These are phyloP conservation scores for Inonotus hispidus DNA, from an alignment of 1,284 basidiomycete genomes.

Conservation along the genomic window DNA sequence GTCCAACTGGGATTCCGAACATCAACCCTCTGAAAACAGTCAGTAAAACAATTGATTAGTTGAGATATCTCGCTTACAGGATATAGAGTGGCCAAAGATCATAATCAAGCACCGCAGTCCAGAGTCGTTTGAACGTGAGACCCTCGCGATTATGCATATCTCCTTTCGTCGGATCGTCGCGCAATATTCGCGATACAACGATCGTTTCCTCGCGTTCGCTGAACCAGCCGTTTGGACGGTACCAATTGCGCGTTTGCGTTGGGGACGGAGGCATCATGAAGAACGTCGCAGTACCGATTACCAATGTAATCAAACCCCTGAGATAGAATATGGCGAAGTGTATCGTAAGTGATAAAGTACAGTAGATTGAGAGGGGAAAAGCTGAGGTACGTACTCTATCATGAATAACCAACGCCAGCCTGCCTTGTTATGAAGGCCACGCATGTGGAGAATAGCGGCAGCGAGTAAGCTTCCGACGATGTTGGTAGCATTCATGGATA, in stretches of 20 bases:
- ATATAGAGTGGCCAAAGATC: conserved; percentile 69
- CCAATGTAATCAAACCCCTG: conserved; percentile 47
- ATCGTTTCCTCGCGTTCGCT: conserved; percentile 49
- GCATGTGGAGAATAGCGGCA: conserved; percentile 56
- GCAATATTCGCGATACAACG: conserved; percentile 52
- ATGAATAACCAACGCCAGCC: conserved; percentile 58
- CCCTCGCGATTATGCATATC: conserved; percentile 80
- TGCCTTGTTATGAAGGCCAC: conserved; percentile 47
- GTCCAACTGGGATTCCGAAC: conserved; percentile 43
- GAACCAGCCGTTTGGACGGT: conserved; percentile 69
- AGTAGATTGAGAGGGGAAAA: background rate
- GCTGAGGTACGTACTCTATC: conserved; percentile 38
- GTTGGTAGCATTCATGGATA: conserved; percentile 46
- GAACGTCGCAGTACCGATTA: conserved; percentile 57
- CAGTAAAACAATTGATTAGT: background rate
- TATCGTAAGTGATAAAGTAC: background rate
- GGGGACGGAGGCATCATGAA: conserved; percentile 67
- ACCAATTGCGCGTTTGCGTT: conserved; percentile 64
- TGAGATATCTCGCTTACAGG: conserved; percentile 28
- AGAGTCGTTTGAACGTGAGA: conserved; percentile 47
- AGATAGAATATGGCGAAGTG: no score
- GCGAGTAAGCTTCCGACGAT: conserved; percentile 60
- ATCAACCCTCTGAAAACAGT: conserved; percentile 32
- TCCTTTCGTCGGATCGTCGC: conserved; percentile 64
- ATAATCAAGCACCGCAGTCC: conserved; percentile 53